Evolutionary conservation across 164 flowering plant genomes (phyloP).

Genomic region (Sedum album): DNA sequence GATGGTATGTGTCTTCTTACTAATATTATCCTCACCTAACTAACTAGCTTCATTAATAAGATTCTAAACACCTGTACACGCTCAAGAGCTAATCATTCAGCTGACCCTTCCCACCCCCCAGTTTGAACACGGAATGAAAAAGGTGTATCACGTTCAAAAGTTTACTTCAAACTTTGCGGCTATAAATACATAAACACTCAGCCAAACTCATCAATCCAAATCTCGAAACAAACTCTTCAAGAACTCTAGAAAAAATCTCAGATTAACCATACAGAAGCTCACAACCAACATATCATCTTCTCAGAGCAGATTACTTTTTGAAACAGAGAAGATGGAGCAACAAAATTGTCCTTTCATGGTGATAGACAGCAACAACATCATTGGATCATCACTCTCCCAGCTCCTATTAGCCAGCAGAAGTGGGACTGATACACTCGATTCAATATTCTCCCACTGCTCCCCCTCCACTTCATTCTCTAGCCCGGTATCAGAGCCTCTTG

Average conservation of each 20-base stretch:
- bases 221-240: conserved; percentile 17
- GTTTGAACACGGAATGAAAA: neutral
- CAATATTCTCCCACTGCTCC: conserved; percentile 45
- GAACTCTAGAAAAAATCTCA: no score
- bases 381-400: neutral
- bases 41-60: neutral
- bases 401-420: conserved; percentile 11
- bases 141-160: neutral
- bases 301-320: no score
- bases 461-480: conserved; percentile 18
- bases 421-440: conserved; percentile 50
- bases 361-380: neutral
- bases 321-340: no score
- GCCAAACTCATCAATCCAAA: neutral
- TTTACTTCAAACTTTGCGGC: neutral
- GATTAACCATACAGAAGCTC: no score
- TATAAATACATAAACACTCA: neutral
- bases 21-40: no score
- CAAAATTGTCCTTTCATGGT: no score
- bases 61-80: neutral
- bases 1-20: no score
- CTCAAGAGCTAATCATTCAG: neutral
- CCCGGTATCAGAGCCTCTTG: conserved; percentile 36
- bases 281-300: no score
- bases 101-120: neutral